These are phyloP conservation scores for Yamadazyma sp. DNA, from an alignment of 1,139 yeast genomes.

Conservation along the genomic window DNA sequence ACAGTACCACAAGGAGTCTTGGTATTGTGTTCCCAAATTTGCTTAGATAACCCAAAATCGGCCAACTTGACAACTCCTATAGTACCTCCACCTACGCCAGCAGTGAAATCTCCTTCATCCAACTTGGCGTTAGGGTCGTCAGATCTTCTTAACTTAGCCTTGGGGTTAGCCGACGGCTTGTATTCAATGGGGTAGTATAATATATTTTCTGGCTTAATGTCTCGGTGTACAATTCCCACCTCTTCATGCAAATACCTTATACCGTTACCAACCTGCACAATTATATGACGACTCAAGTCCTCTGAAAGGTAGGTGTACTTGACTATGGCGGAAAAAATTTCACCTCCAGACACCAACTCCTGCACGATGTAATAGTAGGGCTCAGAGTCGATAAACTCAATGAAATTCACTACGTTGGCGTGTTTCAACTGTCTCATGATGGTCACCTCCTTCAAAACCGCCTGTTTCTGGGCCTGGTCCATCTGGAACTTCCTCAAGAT, in stretches of 20 bases:
- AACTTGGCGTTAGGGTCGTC: constrained; percentile 49
- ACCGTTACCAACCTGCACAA: constrained; percentile 50
- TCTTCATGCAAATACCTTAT: constrained; percentile 54
- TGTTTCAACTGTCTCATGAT: constrained; percentile 57
- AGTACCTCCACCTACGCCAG: constrained; percentile 52
- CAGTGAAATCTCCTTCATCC: constrained; percentile 53
- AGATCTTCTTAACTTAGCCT: constrained; percentile 39
- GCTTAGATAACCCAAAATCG: constrained; percentile 59
- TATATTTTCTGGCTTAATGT: constrained; percentile 57
- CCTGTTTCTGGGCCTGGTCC: constrained; percentile 53
- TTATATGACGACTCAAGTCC: constrained; percentile 52
- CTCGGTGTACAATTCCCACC: constrained; percentile 57
- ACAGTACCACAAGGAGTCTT: constrained; percentile 67
- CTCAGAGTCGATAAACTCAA: constrained; percentile 49
- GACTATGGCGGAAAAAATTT: constrained; percentile 56
- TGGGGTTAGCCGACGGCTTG: constrained; percentile 37
- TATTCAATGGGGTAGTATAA: constrained; percentile 64
- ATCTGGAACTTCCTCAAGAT: constrained; percentile 55
- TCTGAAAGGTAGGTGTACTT: constrained; percentile 57
- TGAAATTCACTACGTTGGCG: constrained; percentile 48
- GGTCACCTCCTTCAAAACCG: constrained; percentile 58
- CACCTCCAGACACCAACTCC: constrained; percentile 57
- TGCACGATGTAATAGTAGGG: constrained; percentile 53
- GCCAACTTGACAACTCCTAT: constrained; percentile 55
- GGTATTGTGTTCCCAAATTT: constrained; percentile 57